Conservation (phyloP, 1,284 basidiomycete species). For the Spongispora temasekensis region DNA sequence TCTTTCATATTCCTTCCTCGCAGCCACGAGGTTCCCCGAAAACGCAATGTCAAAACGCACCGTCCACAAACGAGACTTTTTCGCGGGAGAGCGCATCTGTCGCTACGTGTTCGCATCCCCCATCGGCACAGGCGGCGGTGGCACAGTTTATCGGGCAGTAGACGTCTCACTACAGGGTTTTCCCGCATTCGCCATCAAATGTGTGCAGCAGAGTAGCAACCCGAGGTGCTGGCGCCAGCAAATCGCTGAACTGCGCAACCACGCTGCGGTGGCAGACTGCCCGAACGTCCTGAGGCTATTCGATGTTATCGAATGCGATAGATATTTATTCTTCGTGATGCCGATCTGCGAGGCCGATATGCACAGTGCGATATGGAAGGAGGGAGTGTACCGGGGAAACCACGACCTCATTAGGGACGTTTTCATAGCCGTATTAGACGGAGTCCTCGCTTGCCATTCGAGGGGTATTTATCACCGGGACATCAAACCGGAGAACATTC, state of each 20-base stretch:
- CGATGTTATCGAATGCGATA: slow-evolving; percentile 52
- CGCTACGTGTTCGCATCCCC: not conserved
- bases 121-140: not conserved
- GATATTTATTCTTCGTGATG: slow-evolving; percentile 56
- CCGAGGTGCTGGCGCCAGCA: slow-evolving; percentile 54
- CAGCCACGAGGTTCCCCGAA: too few relatives aligned
- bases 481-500: slow-evolving; percentile 88
- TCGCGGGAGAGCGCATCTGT: not conserved
- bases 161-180: slow-evolving; percentile 3
- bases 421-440: slow-evolving; percentile 78
- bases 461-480: slow-evolving; percentile 83
- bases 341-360: slow-evolving; percentile 65
- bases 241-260: slow-evolving; percentile 56
- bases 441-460: slow-evolving; percentile 69
- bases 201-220: slow-evolving; percentile 51
- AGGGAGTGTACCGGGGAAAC: slow-evolving; percentile 45
- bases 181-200: slow-evolving; percentile 68
- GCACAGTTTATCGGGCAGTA: not conserved
- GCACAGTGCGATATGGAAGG: slow-evolving; percentile 49
- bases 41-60: too few relatives aligned
- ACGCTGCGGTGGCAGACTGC: slow-evolving; percentile 53
- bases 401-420: slow-evolving; percentile 59
- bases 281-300: slow-evolving; percentile 53
- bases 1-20: too few relatives aligned
- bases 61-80: too few relatives aligned